These are phyloP conservation scores for Mycena crocata DNA, from an alignment of 768 basidiomycete genomes.

Conservation along the genomic window DNA sequence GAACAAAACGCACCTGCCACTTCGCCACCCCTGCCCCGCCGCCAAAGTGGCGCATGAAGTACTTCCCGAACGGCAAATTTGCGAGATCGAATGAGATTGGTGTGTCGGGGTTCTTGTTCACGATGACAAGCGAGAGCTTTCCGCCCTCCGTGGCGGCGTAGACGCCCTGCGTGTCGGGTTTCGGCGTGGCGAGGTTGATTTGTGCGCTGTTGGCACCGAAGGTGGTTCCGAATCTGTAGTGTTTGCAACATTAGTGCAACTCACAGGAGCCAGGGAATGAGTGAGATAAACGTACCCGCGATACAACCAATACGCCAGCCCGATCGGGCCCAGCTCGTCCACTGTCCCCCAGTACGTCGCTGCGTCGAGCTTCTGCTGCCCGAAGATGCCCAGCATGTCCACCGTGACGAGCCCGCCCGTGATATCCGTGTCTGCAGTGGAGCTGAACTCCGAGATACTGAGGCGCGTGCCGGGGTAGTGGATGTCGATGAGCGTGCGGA, in stretches of 20 bases:
- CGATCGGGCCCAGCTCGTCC: slow-evolving; percentile 59
- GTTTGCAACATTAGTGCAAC: background rate
- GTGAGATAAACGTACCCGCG: slow-evolving; percentile 53
- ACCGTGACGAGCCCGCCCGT: slow-evolving; percentile 65
- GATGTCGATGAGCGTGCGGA: slow-evolving; percentile 58
- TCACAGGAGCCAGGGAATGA: background rate
- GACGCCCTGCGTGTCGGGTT: slow-evolving; percentile 56
- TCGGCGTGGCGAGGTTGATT: slow-evolving; percentile 55
- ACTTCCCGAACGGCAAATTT: slow-evolving; percentile 59
- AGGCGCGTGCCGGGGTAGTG: slow-evolving; percentile 68
- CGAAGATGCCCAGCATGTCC: slow-evolving; percentile 66
- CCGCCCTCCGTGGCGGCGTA: slow-evolving; percentile 58
- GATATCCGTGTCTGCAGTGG: slow-evolving; percentile 60
- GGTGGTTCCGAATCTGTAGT: slow-evolving; percentile 53
- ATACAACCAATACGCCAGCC: slow-evolving; percentile 67
- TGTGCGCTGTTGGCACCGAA: slow-evolving; percentile 59
- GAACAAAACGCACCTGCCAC: slow-evolving; percentile 59
- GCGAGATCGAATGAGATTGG: slow-evolving; percentile 55
- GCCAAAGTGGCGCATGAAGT: slow-evolving; percentile 69
- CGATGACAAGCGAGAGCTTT: slow-evolving; percentile 57
- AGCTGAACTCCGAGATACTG: slow-evolving; percentile 65
- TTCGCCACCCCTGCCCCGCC: slow-evolving; percentile 64
- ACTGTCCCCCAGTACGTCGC: slow-evolving; percentile 67
- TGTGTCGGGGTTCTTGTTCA: slow-evolving; percentile 61
- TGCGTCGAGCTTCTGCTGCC: slow-evolving; percentile 58